Evolutionary conservation across 2,329 filamentous ascomycete species (phyloP).

Genomic region (Macrophomina tecta): DNA sequence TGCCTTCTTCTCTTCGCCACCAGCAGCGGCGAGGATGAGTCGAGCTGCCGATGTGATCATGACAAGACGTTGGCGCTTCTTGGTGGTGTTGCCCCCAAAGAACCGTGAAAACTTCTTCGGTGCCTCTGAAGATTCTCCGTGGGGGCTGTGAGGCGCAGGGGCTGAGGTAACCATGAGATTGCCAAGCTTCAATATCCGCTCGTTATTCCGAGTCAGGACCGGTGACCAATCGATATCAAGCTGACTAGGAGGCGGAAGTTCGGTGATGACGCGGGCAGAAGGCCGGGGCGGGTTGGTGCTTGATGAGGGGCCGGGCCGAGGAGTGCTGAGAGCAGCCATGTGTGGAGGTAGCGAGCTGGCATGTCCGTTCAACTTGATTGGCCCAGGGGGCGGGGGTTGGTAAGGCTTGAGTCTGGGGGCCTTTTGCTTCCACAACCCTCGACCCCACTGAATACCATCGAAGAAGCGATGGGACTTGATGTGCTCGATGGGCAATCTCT

Average conservation of each 20-base stretch:
- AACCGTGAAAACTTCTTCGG: constrained; percentile 89
- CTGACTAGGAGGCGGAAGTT: constrained; percentile 94
- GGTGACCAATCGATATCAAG: constrained; percentile 99
- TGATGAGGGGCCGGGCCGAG: constrained; percentile 38
- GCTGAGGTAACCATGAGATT: constrained; percentile 85
- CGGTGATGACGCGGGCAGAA: constrained; percentile 77
- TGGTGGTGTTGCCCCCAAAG: constrained; percentile 87
- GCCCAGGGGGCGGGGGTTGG: constrained; percentile 75
- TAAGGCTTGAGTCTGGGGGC: constrained; percentile 87
- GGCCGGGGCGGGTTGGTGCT: constrained; percentile 59
- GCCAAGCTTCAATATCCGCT: constrained; percentile 91
- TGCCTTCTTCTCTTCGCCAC: constrained; percentile 93
- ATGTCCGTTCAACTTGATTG: constrained; percentile 57
- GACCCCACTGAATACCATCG: constrained; percentile 82
- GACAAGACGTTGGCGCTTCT: constrained; percentile 90
- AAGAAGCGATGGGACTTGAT: constrained; percentile 98
- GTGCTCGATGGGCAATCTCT: constrained; percentile 88
- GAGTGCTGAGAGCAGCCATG: constrained; percentile 33
- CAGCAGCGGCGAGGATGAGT: constrained; percentile 86
- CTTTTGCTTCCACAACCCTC: constrained; percentile 85
- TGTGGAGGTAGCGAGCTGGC: constrained; percentile 29
- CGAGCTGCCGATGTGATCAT: constrained; percentile 93
- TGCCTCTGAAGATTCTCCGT: constrained; percentile 65
- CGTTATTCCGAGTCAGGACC: constrained; percentile 86
- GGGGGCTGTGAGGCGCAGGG: constrained; percentile 75